Evolutionary conservation across 768 basidiomycete species (phyloP).

Genomic region (Polyporus arcularius): DNA sequence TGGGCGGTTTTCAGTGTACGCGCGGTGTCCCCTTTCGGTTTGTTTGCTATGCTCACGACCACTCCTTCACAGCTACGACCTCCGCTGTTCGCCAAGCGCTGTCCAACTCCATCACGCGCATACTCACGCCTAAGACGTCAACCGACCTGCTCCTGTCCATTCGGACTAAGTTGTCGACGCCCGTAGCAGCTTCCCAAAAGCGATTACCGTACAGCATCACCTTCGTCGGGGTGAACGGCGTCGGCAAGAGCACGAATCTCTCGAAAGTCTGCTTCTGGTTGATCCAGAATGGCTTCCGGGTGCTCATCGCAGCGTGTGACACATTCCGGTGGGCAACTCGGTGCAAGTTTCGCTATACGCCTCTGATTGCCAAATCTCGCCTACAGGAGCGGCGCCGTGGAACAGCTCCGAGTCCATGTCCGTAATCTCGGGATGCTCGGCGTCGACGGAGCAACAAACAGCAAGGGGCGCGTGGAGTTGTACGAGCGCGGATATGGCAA

Average conservation of each 20-base stretch:
- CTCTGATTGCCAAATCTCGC: neutral
- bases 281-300: constrained; percentile 89
- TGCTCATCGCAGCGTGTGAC: constrained; percentile 97
- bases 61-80: constrained; percentile 63
- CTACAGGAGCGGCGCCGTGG: constrained; percentile 89
- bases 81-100: constrained; percentile 82
- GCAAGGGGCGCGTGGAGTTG: constrained; percentile 82
- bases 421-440: constrained; percentile 87
- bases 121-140: constrained; percentile 94
- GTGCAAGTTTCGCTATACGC: neutral
- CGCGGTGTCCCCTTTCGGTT: constrained; percentile 3
- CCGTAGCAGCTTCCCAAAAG: constrained; percentile 72
- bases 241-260: constrained; percentile 97
- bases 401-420: constrained; percentile 96
- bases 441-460: constrained; percentile 63
- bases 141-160: constrained; percentile 96
- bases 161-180: constrained; percentile 79
- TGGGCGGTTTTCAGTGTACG: constrained; percentile 87
- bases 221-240: constrained; percentile 98
- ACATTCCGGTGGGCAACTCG: constrained; percentile 73
- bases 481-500: constrained; percentile 98
- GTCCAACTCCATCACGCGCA: constrained; percentile 84
- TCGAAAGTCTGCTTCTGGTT: constrained; percentile 99
- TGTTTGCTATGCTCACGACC: neutral
- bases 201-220: constrained; percentile 89